These are phyloP conservation scores for Sordariomycetes sp. DNA, from an alignment of 2,329 filamentous ascomycete genomes.

Conservation along the genomic window DNA sequence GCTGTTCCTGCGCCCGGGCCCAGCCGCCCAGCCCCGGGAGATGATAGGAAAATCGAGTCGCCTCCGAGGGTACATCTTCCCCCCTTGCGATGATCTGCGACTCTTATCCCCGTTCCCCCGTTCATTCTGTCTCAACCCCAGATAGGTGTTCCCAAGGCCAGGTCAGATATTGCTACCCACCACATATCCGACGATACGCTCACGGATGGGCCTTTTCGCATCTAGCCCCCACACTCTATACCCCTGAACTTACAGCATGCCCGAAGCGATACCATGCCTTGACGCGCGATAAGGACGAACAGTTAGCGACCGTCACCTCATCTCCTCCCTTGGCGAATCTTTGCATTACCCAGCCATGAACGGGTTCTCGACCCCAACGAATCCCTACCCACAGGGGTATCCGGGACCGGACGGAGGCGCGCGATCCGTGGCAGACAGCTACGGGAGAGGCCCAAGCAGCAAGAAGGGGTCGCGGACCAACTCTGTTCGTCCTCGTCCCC, in stretches of 20 bases:
- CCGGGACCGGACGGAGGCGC: conserved; percentile 20
- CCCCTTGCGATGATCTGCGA: conserved; percentile 2
- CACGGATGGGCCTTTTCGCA: background rate
- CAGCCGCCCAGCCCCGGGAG: background rate
- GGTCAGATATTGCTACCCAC: background rate
- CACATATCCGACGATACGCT: background rate
- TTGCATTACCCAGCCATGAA: conserved; percentile 19
- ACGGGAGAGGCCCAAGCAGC: conserved; percentile 39
- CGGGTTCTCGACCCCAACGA: conserved; percentile 19
- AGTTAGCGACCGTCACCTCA: background rate
- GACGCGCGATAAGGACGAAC: background rate
- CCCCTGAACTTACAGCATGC: background rate
- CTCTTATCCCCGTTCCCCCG: background rate
- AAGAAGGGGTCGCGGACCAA: conserved; percentile 40
- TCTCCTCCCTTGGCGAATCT: background rate
- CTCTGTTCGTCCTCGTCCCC: conserved; percentile 31
- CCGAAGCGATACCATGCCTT: background rate
- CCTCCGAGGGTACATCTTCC: background rate
- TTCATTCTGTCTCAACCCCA: background rate
- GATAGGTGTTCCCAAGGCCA: background rate
- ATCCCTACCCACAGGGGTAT: conserved; percentile 20
- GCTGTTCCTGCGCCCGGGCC: background rate
- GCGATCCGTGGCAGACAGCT: conserved; percentile 43
- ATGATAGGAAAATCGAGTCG: background rate
- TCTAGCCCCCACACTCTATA: background rate